These are phyloP conservation scores for Eragrostis nindensis DNA, from an alignment of 176 grass and related monocot genomes.

Conservation along the genomic window DNA sequence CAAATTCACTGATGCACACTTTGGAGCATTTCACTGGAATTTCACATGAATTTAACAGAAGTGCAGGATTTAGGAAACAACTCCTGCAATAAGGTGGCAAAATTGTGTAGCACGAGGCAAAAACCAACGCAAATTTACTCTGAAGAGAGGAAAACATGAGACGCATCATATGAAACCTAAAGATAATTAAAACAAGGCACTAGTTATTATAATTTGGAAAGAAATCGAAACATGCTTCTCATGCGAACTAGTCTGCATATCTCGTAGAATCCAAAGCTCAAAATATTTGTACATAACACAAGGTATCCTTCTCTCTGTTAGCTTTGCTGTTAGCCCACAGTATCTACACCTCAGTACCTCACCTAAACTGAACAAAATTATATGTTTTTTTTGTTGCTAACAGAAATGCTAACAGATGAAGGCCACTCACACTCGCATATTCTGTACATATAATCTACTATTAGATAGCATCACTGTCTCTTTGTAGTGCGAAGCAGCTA, in stretches of 20 bases:
- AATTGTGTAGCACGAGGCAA: no score
- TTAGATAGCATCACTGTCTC: background rate
- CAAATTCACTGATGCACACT: no score
- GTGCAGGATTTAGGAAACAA: no score
- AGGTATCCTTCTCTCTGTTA: constrained; percentile 57
- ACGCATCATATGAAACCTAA: no score
- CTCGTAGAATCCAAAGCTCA: background rate
- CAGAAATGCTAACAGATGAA: constrained; percentile 81
- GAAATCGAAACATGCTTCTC: background rate
- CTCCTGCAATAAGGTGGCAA: no score
- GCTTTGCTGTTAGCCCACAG: constrained; percentile 65
- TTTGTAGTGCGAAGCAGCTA: constrained; percentile 17
- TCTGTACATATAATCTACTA: constrained; percentile 35
- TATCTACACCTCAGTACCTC: constrained; percentile 28
- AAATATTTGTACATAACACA: constrained; percentile 33
- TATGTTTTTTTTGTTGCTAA: constrained; percentile 50
- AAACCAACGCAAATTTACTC: no score
- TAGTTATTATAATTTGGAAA: background rate
- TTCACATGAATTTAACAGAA: no score
- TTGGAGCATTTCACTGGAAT: no score
- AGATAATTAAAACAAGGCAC: no score
- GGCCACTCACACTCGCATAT: constrained; percentile 27
- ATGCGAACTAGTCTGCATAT: constrained; percentile 14
- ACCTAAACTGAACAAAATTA: constrained; percentile 51
- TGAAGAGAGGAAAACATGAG: no score